Percentiles rank a stretch among this genome's conserved stretches.
These are phyloP conservation scores for Leishmania amazonensis DNA, from an alignment of 208 protist species.

Conservation along the genomic window DNA sequence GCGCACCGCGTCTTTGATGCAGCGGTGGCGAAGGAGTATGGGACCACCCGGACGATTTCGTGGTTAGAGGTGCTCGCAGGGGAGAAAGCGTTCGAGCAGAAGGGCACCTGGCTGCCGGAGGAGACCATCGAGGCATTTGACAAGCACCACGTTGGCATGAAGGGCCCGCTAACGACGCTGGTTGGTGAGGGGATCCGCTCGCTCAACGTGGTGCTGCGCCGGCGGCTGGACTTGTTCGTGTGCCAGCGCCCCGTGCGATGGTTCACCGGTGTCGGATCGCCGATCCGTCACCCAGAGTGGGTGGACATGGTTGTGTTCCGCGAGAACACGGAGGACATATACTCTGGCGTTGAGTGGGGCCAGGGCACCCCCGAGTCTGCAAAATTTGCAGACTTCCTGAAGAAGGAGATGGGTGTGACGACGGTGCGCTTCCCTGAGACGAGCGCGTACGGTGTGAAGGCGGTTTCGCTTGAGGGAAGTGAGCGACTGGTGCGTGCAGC, in stretches of 20 bases:
- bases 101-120: conserved; percentile 37
- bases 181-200: conserved; percentile 59
- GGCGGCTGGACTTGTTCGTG: conserved; percentile 50
- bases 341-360: conserved; percentile 54
- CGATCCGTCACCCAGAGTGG: conserved; percentile 46
- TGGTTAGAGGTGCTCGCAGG: conserved; percentile 54
- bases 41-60: conserved; percentile 27
- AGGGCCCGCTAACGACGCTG: conserved; percentile 45
- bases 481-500: conserved; percentile 55
- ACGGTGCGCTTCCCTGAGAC: conserved; percentile 45
- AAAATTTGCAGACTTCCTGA: conserved; percentile 34
- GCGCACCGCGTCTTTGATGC: conserved; percentile 39
- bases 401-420: conserved; percentile 41
- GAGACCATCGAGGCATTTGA: conserved; percentile 44
- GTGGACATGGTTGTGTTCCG: conserved; percentile 66
- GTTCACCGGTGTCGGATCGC: conserved; percentile 47
- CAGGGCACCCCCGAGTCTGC: conserved; percentile 42
- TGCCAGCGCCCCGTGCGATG: conserved; percentile 54
- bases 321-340: conserved; percentile 68
- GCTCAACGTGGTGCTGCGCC: conserved; percentile 57
- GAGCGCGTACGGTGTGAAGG: conserved; percentile 52
- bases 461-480: conserved; percentile 47
- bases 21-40: conserved; percentile 48
- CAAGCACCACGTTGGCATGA: conserved; percentile 40
- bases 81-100: conserved; percentile 32